Evolutionary conservation across 2,329 filamentous ascomycete genomes (phyloP).

Genomic region (Leptographium radiaticola): DNA sequence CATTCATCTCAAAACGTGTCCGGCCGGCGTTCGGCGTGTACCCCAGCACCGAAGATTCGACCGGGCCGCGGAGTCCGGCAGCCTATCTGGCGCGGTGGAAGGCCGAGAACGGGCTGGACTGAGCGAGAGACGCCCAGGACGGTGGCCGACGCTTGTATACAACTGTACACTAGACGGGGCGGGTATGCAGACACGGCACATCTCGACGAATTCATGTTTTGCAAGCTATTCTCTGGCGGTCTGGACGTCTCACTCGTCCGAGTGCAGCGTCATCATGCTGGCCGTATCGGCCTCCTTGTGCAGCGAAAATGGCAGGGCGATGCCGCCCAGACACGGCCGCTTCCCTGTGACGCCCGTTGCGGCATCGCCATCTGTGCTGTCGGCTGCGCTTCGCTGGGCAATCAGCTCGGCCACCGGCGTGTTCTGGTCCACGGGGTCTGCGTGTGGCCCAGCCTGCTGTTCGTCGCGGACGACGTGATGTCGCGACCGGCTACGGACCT

Average conservation of each 20-base stretch:
- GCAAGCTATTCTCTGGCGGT: too few relatives aligned
- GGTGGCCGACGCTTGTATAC: background rate
- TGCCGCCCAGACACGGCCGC: slow-evolving; percentile 52
- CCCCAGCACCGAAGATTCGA: slow-evolving; percentile 32
- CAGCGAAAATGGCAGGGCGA: slow-evolving; percentile 62
- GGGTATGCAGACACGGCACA: background rate
- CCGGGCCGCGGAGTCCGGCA: slow-evolving; percentile 46
- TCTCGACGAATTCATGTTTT: background rate
- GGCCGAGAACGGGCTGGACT: slow-evolving; percentile 49
- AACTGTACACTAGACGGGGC: background rate
- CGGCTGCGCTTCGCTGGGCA: slow-evolving; percentile 16
- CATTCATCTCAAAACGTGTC: slow-evolving; percentile 58
- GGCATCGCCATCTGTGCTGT: slow-evolving; percentile 18
- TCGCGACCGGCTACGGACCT: slow-evolving; percentile 3
- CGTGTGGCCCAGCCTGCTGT: background rate
- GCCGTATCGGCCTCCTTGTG: slow-evolving; percentile 50
- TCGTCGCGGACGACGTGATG: slow-evolving; percentile 5
- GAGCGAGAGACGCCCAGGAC: background rate
- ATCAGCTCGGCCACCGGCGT: slow-evolving; percentile 31
- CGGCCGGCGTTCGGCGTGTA: slow-evolving; percentile 28
- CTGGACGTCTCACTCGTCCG: slow-evolving; percentile 11
- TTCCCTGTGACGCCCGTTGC: slow-evolving; percentile 43
- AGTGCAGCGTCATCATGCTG: slow-evolving; percentile 56
- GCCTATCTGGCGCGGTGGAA: slow-evolving; percentile 56
- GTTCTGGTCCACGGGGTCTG: slow-evolving; percentile 19